Percentiles rank a stretch among this genome's conserved stretches.
phyloP scores from a whole-genome alignment of 176 grass and related monocot genomes.

The Tuctoria greenei region DNA sequence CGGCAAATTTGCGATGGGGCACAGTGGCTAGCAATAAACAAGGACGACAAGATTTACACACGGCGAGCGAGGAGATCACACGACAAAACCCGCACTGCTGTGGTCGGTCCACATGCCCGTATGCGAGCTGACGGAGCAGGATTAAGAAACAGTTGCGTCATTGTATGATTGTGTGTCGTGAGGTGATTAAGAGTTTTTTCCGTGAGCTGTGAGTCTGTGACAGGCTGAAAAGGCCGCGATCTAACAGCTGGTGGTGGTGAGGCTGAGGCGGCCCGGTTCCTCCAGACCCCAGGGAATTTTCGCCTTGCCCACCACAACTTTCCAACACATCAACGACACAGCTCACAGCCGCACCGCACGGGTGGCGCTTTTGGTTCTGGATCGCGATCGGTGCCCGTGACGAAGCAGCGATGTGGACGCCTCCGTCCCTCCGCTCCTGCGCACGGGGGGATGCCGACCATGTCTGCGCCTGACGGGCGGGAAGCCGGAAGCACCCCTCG shows the following conservation, averaged over 20 bases:
- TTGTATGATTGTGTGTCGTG: neutral
- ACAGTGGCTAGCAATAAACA: neutral
- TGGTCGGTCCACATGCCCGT: neutral
- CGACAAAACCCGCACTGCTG: neutral
- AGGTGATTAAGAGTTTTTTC: neutral
- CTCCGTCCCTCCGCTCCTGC: no score
- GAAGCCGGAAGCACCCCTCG: no score
- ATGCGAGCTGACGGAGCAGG: neutral
- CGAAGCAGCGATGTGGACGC: neutral
- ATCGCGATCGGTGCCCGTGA: constrained; percentile 15
- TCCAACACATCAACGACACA: neutral
- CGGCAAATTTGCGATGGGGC: neutral
- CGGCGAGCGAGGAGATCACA: neutral
- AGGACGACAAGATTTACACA: constrained; percentile 16
- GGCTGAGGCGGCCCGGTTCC: neutral
- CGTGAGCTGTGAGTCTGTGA: constrained; percentile 23
- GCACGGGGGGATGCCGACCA: no score
- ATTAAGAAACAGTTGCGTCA: constrained; percentile 1
- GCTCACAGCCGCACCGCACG: neutral
- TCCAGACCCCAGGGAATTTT: constrained; percentile 31
- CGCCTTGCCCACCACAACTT: neutral
- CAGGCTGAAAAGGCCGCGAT: constrained; percentile 20
- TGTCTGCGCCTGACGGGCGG: no score
- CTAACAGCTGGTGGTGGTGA: neutral
- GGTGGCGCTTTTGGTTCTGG: neutral